A percentile compares a stretch with the other conserved stretches of the same genome.
phyloP scores from a whole-genome alignment of 2,329 filamentous ascomycete species.

The Nannizzia gypsea region DNA sequence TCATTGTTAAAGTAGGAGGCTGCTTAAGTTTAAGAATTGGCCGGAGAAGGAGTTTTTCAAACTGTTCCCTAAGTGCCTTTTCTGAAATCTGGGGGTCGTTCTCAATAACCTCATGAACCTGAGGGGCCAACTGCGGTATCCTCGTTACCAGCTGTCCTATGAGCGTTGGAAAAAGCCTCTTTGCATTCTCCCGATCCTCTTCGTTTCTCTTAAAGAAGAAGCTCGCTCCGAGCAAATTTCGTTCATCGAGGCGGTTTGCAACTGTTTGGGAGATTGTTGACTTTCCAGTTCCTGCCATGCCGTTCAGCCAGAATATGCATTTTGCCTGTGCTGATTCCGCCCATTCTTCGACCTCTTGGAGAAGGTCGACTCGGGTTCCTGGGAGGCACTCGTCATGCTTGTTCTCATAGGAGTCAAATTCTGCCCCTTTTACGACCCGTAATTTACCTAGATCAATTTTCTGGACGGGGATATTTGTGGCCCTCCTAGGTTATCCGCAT shows the following conservation, averaged over 20 bases:
- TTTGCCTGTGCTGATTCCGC: conserved; percentile 6
- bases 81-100: conserved; percentile 19
- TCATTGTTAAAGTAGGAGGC: neutral
- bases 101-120: conserved; percentile 16
- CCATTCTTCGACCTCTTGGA: conserved; percentile 17
- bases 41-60: conserved; percentile 17
- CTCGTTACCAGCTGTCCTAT: conserved; percentile 1
- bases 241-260: conserved; percentile 10
- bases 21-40: conserved; percentile 12
- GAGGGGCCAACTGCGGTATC: neutral
- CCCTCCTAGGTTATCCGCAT: no score
- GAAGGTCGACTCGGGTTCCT: conserved; percentile 17
- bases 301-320: conserved; percentile 24
- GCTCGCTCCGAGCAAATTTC: conserved; percentile 18
- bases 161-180: conserved; percentile 20
- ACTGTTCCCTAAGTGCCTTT: conserved; percentile 20
- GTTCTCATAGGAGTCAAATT: conserved; percentile 6
- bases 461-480: no score
- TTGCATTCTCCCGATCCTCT: conserved; percentile 15
- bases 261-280: conserved; percentile 10
- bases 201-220: conserved; percentile 23
- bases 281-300: conserved; percentile 21
- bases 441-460: no score
- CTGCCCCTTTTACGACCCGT: conserved; percentile 4
- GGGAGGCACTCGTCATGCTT: conserved; percentile 13